These are phyloP conservation scores for Phalaenopsis hybrid DNA, from an alignment of 116 monocot species.

Conservation along the genomic window DNA sequence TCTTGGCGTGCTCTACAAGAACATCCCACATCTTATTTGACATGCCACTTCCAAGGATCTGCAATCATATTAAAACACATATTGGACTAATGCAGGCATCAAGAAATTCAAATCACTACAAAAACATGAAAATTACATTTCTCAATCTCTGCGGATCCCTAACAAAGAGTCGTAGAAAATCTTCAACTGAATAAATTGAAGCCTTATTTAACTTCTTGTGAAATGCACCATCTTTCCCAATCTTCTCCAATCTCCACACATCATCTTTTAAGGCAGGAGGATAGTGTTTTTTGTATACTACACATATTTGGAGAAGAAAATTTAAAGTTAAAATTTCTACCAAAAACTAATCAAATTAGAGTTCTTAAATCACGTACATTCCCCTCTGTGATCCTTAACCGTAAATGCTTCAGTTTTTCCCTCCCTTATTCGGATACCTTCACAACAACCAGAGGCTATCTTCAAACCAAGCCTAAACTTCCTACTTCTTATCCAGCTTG, in stretches of 20 bases:
- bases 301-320: neutral
- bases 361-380: conserved; percentile 13
- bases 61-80: conserved; percentile 1
- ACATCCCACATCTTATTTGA: conserved; percentile 99
- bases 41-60: conserved; percentile 97
- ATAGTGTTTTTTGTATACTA: conserved; percentile 94
- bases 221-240: conserved; percentile 94
- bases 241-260: conserved; percentile 95
- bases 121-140: conserved; percentile 34
- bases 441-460: conserved; percentile 17
- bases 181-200: conserved; percentile 66
- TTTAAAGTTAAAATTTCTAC: neutral
- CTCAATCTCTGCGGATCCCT: conserved; percentile 60
- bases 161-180: conserved; percentile 71
- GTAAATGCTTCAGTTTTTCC: conserved; percentile 28
- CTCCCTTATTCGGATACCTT: conserved; percentile 20
- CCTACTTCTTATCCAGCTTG: conserved; percentile 69
- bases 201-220: conserved; percentile 69
- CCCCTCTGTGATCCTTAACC: conserved; percentile 30
- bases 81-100: neutral
- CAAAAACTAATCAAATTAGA: conserved; percentile 8
- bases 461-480: conserved; percentile 39
- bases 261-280: conserved; percentile 82
- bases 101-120: neutral
- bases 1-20: conserved; percentile 96